Percentiles rank a stretch among this genome's conserved stretches.
Evolutionary conservation across 108 stramenopile genomes (phyloP).

Genomic region (Nannochloropsis gaditana): DNA sequence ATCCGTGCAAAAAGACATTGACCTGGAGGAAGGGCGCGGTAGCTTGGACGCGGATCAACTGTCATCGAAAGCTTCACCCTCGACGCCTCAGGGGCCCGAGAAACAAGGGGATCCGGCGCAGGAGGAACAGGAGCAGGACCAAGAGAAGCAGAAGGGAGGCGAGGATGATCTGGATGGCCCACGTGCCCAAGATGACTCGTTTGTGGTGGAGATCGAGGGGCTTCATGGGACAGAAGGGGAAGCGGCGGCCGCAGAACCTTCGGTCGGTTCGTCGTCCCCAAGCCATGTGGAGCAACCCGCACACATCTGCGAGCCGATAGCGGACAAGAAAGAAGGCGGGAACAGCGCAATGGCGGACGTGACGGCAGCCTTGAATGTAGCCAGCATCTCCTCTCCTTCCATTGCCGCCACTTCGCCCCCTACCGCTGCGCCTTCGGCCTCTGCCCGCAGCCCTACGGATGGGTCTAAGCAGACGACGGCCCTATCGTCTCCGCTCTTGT

Average conservation of each 20-base stretch:
- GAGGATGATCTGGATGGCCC: not conserved
- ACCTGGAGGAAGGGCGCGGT: conserved; percentile 3
- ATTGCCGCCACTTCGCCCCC: not conserved
- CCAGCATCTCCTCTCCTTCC: conserved; percentile 13
- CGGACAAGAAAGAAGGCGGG: not conserved
- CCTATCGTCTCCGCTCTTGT: not conserved
- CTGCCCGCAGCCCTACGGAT: no score
- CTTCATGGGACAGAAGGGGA: not conserved
- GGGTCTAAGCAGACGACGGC: no score
- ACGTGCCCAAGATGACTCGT: not conserved
- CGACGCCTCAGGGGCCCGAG: not conserved
- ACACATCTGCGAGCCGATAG: not conserved
- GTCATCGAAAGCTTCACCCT: not conserved
- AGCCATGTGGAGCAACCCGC: not conserved
- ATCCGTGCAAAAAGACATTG: not conserved
- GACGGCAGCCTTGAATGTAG: not conserved
- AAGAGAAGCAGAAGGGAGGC: not conserved
- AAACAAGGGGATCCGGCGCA: no score
- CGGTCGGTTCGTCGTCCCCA: not conserved
- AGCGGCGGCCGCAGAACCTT: not conserved
- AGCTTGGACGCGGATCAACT: not conserved
- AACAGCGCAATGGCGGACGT: not conserved
- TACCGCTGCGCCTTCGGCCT: not conserved
- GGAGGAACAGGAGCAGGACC: not conserved
- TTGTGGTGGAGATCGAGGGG: not conserved